Percentiles rank a stretch among this genome's conserved stretches.
Evolutionary conservation across 2,329 filamentous ascomycete genomes (phyloP).

Genomic region (Epichloe sp.): DNA sequence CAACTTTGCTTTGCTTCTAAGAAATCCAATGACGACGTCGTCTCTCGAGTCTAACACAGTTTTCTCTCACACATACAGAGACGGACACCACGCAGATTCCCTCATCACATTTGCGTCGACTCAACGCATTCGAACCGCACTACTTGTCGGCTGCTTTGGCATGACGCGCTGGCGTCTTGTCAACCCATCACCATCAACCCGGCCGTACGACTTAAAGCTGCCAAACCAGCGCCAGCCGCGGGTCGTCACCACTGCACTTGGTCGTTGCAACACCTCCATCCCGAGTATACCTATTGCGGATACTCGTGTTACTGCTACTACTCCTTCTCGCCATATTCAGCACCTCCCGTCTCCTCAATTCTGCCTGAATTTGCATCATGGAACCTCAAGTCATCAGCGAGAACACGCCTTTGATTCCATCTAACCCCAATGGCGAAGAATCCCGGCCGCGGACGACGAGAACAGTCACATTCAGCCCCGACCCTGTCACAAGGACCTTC

Average conservation of each 20-base stretch:
- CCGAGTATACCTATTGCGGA: neutral
- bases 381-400: slow-evolving; percentile 18
- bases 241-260: neutral
- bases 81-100: no score
- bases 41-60: neutral
- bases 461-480: slow-evolving; percentile 67
- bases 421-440: slow-evolving; percentile 12
- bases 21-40: neutral
- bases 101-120: neutral
- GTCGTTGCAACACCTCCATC: neutral
- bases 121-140: neutral
- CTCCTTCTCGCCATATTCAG: neutral
- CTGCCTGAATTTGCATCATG: slow-evolving; percentile 7
- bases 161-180: neutral
- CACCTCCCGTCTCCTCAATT: neutral
- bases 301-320: no score
- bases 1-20: neutral
- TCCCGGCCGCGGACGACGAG: slow-evolving; percentile 35
- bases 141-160: neutral
- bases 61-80: neutral
- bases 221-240: neutral
- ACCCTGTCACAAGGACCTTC: slow-evolving; percentile 49
- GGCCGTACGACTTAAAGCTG: slow-evolving; percentile 1
- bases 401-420: slow-evolving; percentile 22
- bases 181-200: neutral